phyloP scores from a whole-genome alignment of 2,329 filamentous ascomycete species.

The Fusarium nelsonii region DNA sequence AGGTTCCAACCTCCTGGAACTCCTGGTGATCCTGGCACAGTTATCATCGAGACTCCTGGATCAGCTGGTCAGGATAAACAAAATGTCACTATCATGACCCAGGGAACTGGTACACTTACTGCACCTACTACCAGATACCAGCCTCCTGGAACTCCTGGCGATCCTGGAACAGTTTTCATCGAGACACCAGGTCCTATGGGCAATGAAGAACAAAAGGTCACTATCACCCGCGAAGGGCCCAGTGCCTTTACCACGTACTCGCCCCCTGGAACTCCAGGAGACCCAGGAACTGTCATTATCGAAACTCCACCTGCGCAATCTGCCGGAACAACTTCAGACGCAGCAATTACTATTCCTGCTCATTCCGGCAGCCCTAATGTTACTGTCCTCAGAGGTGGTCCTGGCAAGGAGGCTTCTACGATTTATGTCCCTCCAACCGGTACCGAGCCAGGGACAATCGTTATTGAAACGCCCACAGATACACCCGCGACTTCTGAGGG shows the following conservation, averaged over 20 bases:
- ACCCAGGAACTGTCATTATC: conserved; percentile 35
- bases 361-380: conserved; percentile 22
- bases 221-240: too few species aligned
- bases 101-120: conserved; percentile 1
- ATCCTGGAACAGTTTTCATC: conserved; percentile 33
- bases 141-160: conserved; percentile 4
- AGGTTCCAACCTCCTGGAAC: too few species aligned
- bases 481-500: background rate
- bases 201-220: too few species aligned
- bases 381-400: conserved; percentile 24
- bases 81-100: too few species aligned
- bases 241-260: conserved; percentile 30
- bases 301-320: conserved; percentile 18
- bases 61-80: too few species aligned
- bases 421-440: conserved; percentile 10
- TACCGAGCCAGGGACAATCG: conserved; percentile 16
- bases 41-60: too few species aligned
- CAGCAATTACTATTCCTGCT: conserved; percentile 18
- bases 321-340: background rate
- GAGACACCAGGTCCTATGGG: conserved; percentile 22
- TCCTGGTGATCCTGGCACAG: background rate
- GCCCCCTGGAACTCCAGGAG: conserved; percentile 28
- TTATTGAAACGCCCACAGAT: conserved; percentile 15
- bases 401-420: conserved; percentile 9
- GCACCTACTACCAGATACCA: conserved; percentile 29